Evolutionary conservation across 1,284 basidiomycete species (phyloP).

Genomic region (Moesziomyces parantarcticus): DNA sequence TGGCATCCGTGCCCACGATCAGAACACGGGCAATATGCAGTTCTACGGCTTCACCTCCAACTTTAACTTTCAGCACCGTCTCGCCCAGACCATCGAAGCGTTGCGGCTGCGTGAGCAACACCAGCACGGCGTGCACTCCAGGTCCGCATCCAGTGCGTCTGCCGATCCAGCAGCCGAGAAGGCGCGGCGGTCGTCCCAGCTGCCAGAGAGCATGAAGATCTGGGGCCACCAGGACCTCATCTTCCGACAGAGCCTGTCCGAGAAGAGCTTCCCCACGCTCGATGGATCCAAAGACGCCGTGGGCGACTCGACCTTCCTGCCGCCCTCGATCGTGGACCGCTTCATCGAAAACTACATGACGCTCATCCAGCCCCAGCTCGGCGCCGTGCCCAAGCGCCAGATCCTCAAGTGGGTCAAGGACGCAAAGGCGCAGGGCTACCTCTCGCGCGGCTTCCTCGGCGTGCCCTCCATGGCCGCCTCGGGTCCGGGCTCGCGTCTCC

Average conservation of each 20-base stretch:
- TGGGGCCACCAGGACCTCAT: conserved; percentile 52
- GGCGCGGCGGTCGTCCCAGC: conserved; percentile 16
- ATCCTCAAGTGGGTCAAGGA: conserved; percentile 50
- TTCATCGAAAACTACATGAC: conserved; percentile 52
- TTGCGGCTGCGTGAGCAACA: conserved; percentile 38
- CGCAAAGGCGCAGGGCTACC: conserved; percentile 41
- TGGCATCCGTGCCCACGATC: conserved; percentile 49
- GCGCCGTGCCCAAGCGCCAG: conserved; percentile 38
- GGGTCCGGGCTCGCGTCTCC: conserved; percentile 16
- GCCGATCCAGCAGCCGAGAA: conserved; percentile 4
- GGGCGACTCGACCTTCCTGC: conserved; percentile 46
- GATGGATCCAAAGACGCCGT: conserved; percentile 34
- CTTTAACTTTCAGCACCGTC: conserved; percentile 50
- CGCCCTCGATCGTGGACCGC: conserved; percentile 46
- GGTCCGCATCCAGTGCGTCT: conserved; percentile 1
- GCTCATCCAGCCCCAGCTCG: conserved; percentile 45
- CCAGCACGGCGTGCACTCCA: conserved; percentile 17
- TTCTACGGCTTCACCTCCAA: conserved; percentile 54
- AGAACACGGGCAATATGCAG: conserved; percentile 49
- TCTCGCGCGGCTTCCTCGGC: conserved; percentile 44
- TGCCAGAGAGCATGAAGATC: conserved; percentile 47
- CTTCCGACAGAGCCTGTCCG: conserved; percentile 36
- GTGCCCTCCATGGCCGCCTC: conserved; percentile 30
- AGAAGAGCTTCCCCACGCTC: conserved; percentile 39
- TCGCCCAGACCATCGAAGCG: conserved; percentile 44